phyloP scores from a whole-genome alignment of 1,139 yeast species.

The Taiozyma sp. region DNA sequence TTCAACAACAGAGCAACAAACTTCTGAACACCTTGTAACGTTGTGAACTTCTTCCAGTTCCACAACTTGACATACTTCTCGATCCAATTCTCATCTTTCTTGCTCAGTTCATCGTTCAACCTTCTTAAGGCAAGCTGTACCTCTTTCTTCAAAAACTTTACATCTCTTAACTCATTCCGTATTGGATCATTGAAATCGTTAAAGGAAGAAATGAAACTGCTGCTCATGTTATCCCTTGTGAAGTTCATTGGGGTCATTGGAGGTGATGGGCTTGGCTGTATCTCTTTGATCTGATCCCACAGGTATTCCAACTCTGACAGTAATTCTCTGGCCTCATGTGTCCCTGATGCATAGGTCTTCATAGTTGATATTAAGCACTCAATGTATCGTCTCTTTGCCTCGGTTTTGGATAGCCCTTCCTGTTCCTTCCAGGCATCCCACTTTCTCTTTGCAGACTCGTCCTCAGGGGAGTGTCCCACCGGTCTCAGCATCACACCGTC shows the following conservation, averaged over 20 bases:
- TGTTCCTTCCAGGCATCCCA: conserved; percentile 87
- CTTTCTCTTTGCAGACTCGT: conserved; percentile 63
- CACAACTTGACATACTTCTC: conserved; percentile 2
- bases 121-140: conserved; percentile 15
- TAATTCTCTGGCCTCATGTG: conserved; percentile 62
- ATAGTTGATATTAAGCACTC: conserved; percentile 66
- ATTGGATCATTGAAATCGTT: conserved; percentile 1
- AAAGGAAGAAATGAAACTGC: not conserved
- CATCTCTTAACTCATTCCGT: conserved; percentile 16
- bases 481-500: conserved; percentile 65
- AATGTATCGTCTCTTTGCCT: conserved; percentile 70
- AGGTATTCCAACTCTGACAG: conserved; percentile 60
- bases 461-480: conserved; percentile 51
- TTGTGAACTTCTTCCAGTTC: conserved; percentile 9
- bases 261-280: conserved; percentile 23
- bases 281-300: conserved; percentile 71
- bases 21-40: conserved; percentile 3
- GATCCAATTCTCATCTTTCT: not conserved
- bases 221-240: not conserved
- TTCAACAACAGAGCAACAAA: conserved; percentile 5
- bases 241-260: conserved; percentile 13
- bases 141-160: conserved; percentile 18
- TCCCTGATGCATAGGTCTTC: conserved; percentile 63
- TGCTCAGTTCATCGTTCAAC: conserved; percentile 14
- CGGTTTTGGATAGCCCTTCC: conserved; percentile 62